Base-by-base conservation (phyloP, 2,329 filamentous ascomycete genomes). In the Canariomyces notabilis region DNA sequence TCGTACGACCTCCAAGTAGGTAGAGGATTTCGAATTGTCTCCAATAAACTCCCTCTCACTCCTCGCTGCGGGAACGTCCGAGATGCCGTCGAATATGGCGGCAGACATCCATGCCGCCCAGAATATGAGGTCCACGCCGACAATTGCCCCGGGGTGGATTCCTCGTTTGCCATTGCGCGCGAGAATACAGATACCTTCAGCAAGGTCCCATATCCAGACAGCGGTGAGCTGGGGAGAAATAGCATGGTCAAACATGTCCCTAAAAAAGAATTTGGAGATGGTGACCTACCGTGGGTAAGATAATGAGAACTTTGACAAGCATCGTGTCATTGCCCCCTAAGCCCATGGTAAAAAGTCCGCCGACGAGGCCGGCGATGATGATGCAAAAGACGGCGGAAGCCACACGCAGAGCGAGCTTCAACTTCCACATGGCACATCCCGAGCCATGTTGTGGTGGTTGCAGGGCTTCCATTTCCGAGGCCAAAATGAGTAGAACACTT, bases 71-170 rank as follows among this genome's bases (percentile, higher is more conserved):
- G 12, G 16, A 2, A 12, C 4, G 18, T 21, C 15, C 3, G 48
- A 19, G 14, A 40, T 9, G n/a, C 44, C 12, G 15, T n/a, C 19
- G 47, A 41, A 7, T 4, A 31, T 1, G 19, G 7, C 23, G n/a
- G n/a, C n/a, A n/a, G n/a, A n/a, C n/a, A 26, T 11, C 39, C 49
- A 48, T 15, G 26, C 39, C 2, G 50, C 33, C 44, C 47, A 52
- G 16, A 44, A 6, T n/a, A 52, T 11, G 2, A 52, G 37, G 19
- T 52, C 50, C 12, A 52, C 7, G 5, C 49, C 57, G 32, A 59
- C 54, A 26, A 57, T 54, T 14, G 59, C 60, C 14, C 61, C 61
- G 2, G 61, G 61, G 36, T 62, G 59, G 31, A 61, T 62, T 9
- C 53, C 51, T 9, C 52, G 49, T 18, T 47, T 44, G 3, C 52